phyloP scores from a whole-genome alignment of 805 yeast species.

The Yarrowia divulgata region DNA sequence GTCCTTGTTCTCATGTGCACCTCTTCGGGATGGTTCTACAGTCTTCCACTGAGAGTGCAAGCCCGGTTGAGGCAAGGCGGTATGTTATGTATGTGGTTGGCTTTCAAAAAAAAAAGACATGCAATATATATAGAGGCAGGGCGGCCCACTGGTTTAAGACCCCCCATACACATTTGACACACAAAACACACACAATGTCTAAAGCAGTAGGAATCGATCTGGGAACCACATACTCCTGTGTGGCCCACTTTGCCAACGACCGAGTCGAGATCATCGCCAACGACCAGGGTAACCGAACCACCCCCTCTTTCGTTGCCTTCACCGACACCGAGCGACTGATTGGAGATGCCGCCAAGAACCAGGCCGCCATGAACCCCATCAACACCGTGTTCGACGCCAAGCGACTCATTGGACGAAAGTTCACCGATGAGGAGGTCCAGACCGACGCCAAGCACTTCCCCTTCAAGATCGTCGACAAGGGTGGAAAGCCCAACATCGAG shows the following conservation, averaged over 20 bases:
- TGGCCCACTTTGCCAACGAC: constrained; percentile 84
- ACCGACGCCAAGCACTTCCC: constrained; percentile 89
- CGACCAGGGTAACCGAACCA: constrained; percentile 98
- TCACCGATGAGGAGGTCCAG: constrained; percentile 77
- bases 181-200: constrained; percentile 49
- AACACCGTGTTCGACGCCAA: constrained; percentile 96
- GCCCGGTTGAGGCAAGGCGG: neutral
- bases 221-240: constrained; percentile 98
- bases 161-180: neutral
- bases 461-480: constrained; percentile 75
- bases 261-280: constrained; percentile 95
- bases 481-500: constrained; percentile 85
- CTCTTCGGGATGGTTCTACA: constrained; percentile 6
- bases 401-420: constrained; percentile 89
- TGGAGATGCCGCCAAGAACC: constrained; percentile 98
- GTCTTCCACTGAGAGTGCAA: constrained; percentile 4
- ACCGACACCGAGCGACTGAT: constrained; percentile 93
- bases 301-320: constrained; percentile 96
- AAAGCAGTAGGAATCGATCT: constrained; percentile 83
- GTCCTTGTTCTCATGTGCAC: constrained; percentile 3
- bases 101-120: neutral
- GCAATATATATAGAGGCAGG: constrained; percentile 13
- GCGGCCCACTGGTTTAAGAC: neutral
- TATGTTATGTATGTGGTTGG: neutral
- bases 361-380: constrained; percentile 94